phyloP scores from a whole-genome alignment of 441 rosid genomes.

The Erodium texanum region DNA sequence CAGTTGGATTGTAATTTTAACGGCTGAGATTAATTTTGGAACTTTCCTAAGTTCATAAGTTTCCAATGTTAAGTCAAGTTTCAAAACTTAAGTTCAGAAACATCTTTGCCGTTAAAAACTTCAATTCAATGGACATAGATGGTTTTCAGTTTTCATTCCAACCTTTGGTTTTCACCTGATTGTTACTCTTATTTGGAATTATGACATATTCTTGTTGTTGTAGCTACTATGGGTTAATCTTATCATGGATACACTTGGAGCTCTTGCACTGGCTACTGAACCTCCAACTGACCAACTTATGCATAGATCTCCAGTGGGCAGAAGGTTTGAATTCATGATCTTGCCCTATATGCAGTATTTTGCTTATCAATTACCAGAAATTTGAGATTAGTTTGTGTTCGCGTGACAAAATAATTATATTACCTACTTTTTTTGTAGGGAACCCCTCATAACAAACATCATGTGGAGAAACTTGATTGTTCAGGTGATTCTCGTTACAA shows the following conservation, averaged over 20 bases:
- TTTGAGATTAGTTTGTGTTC: neutral
- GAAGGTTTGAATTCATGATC: slow-evolving; percentile 39
- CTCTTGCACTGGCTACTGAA: slow-evolving; percentile 92
- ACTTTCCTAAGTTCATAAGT: no score
- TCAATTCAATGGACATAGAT: no score
- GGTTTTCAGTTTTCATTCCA: no score
- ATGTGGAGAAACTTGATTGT: slow-evolving; percentile 96
- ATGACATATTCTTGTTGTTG: slow-evolving; percentile 12
- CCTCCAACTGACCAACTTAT: slow-evolving; percentile 90
- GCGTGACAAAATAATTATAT: slow-evolving; percentile 3
- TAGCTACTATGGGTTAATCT: slow-evolving; percentile 99
- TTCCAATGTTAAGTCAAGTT: no score
- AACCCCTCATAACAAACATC: slow-evolving; percentile 82
- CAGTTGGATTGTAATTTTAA: no score
- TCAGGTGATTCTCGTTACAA: slow-evolving; percentile 39
- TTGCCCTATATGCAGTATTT: neutral
- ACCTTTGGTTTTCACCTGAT: neutral
- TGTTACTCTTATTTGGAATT: neutral
- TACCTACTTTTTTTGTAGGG: slow-evolving; percentile 31
- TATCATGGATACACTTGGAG: slow-evolving; percentile 99
- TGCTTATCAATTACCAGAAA: neutral
- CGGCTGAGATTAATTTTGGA: no score
- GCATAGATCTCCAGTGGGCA: slow-evolving; percentile 81
- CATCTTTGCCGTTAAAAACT: no score
- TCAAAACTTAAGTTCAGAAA: no score